A percentile compares a stretch with the other conserved stretches of the same genome.
These are phyloP conservation scores for Phaeosphaeria sp. DNA, from an alignment of 2,329 filamentous ascomycete species.

Conservation along the genomic window DNA sequence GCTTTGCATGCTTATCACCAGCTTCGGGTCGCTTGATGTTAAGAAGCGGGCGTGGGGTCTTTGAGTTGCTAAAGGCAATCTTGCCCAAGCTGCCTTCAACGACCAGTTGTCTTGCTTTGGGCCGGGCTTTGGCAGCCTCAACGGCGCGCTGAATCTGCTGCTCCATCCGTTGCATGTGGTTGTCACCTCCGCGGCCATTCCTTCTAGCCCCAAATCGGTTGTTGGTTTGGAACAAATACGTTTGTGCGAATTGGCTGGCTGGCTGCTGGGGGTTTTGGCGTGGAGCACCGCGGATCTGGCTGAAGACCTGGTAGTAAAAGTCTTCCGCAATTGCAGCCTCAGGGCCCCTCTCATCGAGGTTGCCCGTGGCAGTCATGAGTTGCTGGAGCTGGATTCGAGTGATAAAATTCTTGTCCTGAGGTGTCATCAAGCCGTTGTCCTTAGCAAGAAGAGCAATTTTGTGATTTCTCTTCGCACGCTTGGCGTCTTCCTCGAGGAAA, in stretches of 20 bases:
- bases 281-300: constrained; percentile 87
- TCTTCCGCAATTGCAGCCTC: constrained; percentile 88
- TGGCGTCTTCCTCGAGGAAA: constrained; percentile 89
- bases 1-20: constrained; percentile 55
- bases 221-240: constrained; percentile 94
- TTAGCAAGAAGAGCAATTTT: constrained; percentile 94
- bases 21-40: constrained; percentile 91
- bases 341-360: constrained; percentile 77
- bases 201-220: constrained; percentile 79
- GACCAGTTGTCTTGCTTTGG: constrained; percentile 96
- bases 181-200: constrained; percentile 84
- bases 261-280: constrained; percentile 92
- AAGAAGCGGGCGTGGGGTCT: constrained; percentile 91
- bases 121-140: constrained; percentile 95
- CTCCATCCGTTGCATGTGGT: constrained; percentile 98
- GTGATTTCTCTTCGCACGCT: constrained; percentile 94
- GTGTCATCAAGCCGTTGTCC: constrained; percentile 97
- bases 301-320: constrained; percentile 98
- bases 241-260: constrained; percentile 95
- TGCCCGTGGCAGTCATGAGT: constrained; percentile 89
- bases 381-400: constrained; percentile 97
- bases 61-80: constrained; percentile 98
- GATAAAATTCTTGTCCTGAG: constrained; percentile 99
- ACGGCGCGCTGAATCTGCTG: constrained; percentile 98
- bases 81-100: constrained; percentile 96